These are phyloP conservation scores for Entoloma clypeatum DNA, from an alignment of 1,284 basidiomycete species.

Conservation along the genomic window DNA sequence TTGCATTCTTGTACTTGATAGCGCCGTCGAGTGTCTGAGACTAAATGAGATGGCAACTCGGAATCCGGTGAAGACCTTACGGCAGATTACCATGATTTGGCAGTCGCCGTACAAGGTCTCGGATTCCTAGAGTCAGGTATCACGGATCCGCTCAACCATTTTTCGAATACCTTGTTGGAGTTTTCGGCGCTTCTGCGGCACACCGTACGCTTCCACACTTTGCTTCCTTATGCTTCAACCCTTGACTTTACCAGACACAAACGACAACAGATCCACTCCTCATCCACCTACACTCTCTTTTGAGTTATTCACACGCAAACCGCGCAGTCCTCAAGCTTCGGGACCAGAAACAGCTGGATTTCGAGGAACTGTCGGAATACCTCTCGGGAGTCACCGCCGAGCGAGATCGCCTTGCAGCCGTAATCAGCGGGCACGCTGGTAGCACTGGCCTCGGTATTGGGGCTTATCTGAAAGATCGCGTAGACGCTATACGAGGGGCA, in stretches of 20 bases:
- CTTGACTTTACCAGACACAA: conserved; percentile 57
- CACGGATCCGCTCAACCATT: conserved; percentile 93
- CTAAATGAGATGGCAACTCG: conserved; percentile 75
- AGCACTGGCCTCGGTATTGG: conserved; percentile 81
- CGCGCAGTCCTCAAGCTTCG: conserved; percentile 89
- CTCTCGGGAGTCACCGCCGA: conserved; percentile 88
- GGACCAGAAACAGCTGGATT: conserved; percentile 98
- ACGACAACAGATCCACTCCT: conserved; percentile 86
- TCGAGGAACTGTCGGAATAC: conserved; percentile 96
- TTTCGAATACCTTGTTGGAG: conserved; percentile 91
- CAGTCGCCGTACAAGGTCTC: conserved; percentile 91
- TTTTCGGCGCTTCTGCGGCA: conserved; percentile 86
- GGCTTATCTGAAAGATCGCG: conserved; percentile 90
- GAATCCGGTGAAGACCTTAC: conserved; percentile 87
- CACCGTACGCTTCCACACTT: conserved; percentile 47
- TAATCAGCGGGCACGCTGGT: conserved; percentile 78
- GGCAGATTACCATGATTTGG: conserved; percentile 95
- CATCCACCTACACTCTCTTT: conserved; percentile 82
- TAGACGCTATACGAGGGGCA: conserved; percentile 87
- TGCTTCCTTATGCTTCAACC: conserved; percentile 5
- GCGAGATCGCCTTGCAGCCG: conserved; percentile 85
- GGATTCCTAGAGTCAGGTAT: conserved; percentile 98
- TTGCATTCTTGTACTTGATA: conserved; percentile 18
- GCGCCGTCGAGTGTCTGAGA: conserved; percentile 54
- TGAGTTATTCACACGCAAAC: conserved; percentile 88